These are phyloP conservation scores for Millerago galiae DNA, from an alignment of 805 yeast genomes.

Conservation along the genomic window DNA sequence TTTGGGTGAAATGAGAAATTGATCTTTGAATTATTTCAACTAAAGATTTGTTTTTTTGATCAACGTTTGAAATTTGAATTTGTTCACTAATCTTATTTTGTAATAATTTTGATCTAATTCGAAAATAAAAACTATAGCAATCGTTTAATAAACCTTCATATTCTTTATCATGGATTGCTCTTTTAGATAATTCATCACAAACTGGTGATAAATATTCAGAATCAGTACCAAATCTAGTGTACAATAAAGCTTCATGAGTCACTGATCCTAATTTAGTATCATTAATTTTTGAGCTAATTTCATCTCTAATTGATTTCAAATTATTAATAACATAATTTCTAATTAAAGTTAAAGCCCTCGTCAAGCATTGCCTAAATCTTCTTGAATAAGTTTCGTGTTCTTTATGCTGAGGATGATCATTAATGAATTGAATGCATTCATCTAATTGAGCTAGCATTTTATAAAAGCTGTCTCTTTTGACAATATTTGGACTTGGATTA, in stretches of 20 bases:
- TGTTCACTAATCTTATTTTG: conserved; percentile 34
- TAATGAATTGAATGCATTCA: conserved; percentile 55
- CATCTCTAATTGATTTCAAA: conserved; percentile 29
- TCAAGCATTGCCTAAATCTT: conserved; percentile 77
- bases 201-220: conserved; percentile 32
- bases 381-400: conserved; percentile 64
- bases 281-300: conserved; percentile 23
- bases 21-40: conserved; percentile 59
- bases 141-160: conserved; percentile 65
- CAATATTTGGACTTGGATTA: conserved; percentile 62
- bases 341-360: conserved; percentile 70
- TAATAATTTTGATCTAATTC: conserved; percentile 45
- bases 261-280: conserved; percentile 28
- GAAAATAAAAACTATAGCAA: conserved; percentile 57
- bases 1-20: conserved; percentile 51
- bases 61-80: conserved; percentile 25
- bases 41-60: conserved; percentile 27
- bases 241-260: conserved; percentile 56
- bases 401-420: conserved; percentile 50
- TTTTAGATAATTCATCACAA: conserved; percentile 29
- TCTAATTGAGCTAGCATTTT: conserved; percentile 55
- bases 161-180: conserved; percentile 39
- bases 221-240: conserved; percentile 53
- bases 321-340: conserved; percentile 52
- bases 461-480: conserved; percentile 50